Conservation (phyloP, 2,329 filamentous ascomycete genomes). For the Microsporum audouinii region DNA sequence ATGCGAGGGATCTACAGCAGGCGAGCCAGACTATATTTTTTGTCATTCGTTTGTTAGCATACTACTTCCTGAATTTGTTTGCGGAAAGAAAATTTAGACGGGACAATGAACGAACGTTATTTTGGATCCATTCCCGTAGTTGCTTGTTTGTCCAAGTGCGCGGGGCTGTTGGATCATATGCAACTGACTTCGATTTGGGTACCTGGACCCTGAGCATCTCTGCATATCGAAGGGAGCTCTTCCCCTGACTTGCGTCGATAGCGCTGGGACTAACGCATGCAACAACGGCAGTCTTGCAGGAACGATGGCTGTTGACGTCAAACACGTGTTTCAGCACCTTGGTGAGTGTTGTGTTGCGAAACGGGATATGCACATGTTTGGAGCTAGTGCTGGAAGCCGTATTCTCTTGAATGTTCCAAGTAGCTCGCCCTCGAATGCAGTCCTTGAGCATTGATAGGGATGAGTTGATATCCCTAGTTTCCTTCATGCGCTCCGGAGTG, state of each 20-base stretch:
- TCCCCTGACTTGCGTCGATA: neutral
- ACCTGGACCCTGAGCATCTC: slow-evolving; percentile 1
- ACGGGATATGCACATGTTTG: slow-evolving; percentile 2
- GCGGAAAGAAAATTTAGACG: neutral
- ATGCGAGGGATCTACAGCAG: neutral
- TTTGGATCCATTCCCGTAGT: neutral
- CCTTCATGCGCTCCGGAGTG: neutral
- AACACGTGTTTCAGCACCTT: slow-evolving; percentile 4
- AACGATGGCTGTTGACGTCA: slow-evolving; percentile 3
- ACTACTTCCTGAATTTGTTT: neutral
- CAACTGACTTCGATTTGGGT: neutral
- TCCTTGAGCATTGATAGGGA: neutral
- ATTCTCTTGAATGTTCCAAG: slow-evolving; percentile 1
- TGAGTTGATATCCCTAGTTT: neutral
- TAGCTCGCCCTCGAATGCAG: neutral
- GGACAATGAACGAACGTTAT: neutral
- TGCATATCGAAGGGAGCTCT: slow-evolving; percentile 2
- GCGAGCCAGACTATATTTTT: neutral
- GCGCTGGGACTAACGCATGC: slow-evolving; percentile 4
- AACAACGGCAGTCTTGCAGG: slow-evolving; percentile 1
- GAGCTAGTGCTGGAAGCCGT: neutral
- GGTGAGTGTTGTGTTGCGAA: neutral
- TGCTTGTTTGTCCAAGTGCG: slow-evolving; percentile 3
- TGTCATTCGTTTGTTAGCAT: neutral
- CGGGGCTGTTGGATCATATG: neutral